Evolutionary conservation across 768 basidiomycete species (phyloP).

Genomic region (Lentinula lateritia): DNA sequence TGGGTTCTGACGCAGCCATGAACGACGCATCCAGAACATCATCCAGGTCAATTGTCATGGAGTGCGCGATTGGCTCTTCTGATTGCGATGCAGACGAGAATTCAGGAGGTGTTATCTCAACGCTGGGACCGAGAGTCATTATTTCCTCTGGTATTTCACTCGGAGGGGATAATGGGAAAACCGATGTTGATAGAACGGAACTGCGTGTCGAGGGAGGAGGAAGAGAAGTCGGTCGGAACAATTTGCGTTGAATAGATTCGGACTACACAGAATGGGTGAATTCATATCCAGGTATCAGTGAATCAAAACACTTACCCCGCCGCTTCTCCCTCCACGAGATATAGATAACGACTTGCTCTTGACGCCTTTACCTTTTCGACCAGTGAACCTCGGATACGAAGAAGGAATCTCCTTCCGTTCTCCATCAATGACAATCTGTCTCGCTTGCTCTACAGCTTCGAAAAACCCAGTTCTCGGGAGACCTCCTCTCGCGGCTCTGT

Average conservation of each 20-base stretch:
- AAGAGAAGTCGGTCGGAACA: conserved; percentile 3
- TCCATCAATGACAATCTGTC: conserved; percentile 43
- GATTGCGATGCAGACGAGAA: conserved; percentile 8
- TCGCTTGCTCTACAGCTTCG: conserved; percentile 24
- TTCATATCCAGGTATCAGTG: neutral
- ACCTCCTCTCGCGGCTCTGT: conserved; percentile 11
- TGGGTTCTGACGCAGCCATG: conserved; percentile 45
- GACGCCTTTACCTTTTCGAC: neutral
- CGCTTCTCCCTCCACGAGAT: neutral
- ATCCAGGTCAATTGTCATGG: conserved; percentile 46
- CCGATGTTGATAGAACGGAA: neutral
- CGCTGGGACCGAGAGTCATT: neutral
- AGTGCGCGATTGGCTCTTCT: conserved; percentile 38
- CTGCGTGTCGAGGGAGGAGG: neutral
- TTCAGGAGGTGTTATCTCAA: neutral
- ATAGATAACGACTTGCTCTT: conserved; percentile 1
- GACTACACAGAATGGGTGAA: neutral
- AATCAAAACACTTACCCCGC: neutral
- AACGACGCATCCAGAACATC: conserved; percentile 76
- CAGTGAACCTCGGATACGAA: conserved; percentile 33
- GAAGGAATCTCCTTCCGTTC: conserved; percentile 39
- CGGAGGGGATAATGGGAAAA: neutral
- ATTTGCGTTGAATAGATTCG: neutral
- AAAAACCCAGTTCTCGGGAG: conserved; percentile 29
- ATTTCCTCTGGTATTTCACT: neutral